Conservation (phyloP, 2,329 filamentous ascomycete species). For the Colletotrichum magnum region DNA sequence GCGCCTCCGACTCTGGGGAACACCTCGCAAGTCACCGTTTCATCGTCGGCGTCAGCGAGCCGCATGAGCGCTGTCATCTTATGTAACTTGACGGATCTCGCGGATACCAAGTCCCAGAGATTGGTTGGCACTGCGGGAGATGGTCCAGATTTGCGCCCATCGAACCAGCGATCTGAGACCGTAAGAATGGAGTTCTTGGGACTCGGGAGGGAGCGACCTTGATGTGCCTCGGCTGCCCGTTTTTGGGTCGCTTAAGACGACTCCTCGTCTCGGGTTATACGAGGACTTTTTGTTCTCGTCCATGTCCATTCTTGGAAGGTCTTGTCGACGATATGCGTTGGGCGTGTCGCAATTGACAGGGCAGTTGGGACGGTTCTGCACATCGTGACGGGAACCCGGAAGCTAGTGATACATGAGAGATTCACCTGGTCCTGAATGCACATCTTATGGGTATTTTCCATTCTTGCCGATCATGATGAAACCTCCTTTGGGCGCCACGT, state of each 20-base stretch:
- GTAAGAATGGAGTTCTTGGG: neutral
- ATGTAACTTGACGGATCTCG: constrained; percentile 12
- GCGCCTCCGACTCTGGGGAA: constrained; percentile 32
- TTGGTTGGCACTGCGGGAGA: constrained; percentile 36
- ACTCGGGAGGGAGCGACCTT: too few relatives aligned
- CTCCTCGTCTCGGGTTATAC: constrained; percentile 14
- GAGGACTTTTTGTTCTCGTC: neutral
- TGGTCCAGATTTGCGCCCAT: constrained; percentile 23
- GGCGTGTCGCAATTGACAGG: too few relatives aligned
- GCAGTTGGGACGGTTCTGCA: too few relatives aligned
- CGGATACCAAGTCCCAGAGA: constrained; percentile 8
- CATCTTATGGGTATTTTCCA: too few relatives aligned
- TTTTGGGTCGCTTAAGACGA: constrained; percentile 11
- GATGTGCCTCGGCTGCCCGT: too few relatives aligned
- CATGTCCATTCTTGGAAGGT: too few relatives aligned
- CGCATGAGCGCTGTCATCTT: constrained; percentile 26
- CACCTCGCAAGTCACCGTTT: constrained; percentile 12
- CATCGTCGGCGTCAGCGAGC: constrained; percentile 20
- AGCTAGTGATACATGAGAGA: too few relatives aligned
- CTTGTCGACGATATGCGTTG: too few relatives aligned
- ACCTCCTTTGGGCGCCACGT: too few relatives aligned
- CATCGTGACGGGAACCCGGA: too few relatives aligned
- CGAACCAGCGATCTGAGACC: constrained; percentile 22
- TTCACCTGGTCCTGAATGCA: too few relatives aligned
- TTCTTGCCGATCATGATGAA: too few relatives aligned